Base-by-base conservation (phyloP, 306 rosid genomes). In the Vicia villosa region DNA sequence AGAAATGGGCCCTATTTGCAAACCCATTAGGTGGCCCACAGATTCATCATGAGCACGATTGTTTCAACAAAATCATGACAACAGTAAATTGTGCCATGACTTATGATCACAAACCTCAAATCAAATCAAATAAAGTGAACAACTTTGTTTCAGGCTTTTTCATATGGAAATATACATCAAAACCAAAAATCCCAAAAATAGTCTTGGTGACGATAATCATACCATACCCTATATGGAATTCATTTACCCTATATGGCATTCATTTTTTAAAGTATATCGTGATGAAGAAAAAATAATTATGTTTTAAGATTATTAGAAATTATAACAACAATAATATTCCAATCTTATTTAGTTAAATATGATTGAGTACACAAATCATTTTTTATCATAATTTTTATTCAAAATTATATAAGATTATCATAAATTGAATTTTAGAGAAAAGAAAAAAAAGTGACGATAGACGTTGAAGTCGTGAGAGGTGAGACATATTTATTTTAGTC, bases 231-330 rank as follows among this genome's bases (percentile, higher is more conserved):
- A 34, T 19, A 60, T 55, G 62, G 36, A 73, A 62, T 79, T 83
- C 61, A 75, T 40, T 76, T 4, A 52, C n/a, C 59, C 61, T 84
- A 88, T 81, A 84, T 86, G 86, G 81, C 86, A 54, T 80, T 22
- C 2, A 22, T 22, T 22, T 22, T 22, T 22, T 1, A 2, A 22
- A 22, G 2, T 22, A 22, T 1, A 2, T 22, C 2, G 1, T 22
- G 2, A 22, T n/a, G n/a, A n/a, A n/a, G n/a, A n/a, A n/a, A n/a
- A n/a, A n/a, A n/a, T n/a, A n/a, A n/a, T n/a, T n/a, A n/a, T n/a
- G n/a, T n/a, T n/a, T n/a, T n/a, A n/a, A n/a, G n/a, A 38, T 38
- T 38, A 6, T 38, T 37, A 30, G 34, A 30, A 30, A 30, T 5
- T 30, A 30, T 4, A 30, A 30, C 34, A 30, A 4, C 6, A 30